Base-by-base conservation (phyloP, 164 flowering plant species). In the Chloranthus sessilifolius region DNA sequence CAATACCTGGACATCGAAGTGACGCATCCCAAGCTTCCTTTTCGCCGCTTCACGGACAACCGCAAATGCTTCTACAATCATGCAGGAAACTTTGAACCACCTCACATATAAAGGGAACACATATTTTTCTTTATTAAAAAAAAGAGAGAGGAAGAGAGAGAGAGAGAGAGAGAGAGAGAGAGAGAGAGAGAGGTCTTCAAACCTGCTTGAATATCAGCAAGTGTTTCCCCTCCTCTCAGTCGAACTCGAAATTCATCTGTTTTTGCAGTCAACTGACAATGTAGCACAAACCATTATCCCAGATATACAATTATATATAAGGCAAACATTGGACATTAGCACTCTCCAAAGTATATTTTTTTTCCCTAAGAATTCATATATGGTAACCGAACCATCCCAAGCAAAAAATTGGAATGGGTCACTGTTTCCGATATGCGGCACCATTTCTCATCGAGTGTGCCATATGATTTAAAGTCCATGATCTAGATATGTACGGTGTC, bases 21-120 rank as follows among this genome's bases (percentile, higher is more conserved):
- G 99, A 23, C 99, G 90, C 99, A 94, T 94, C 46, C 97, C 95
- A 60, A 94, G 90, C 68, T 75, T 89, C 69, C 97, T 75, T 52
- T 33, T 94, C 19, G 97, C 99, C 40, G 97, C 97, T 79, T 94
- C 99, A 31, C 97, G 88, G 50, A 89, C 97, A 60, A 94, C 95
- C 51, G 99, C 95, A 83, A 94, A 94, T 23, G 95, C 96, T 78
- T 94, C 99, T 92, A 57, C 5, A 62, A 50, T 26, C 21, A 17
- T n/a, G 15, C 31, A 42, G 15, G 23, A 60, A 50, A 9, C 36
- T 37, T 9, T 15, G 17, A 16, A 8, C 17, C 19, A 19, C 44
- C 38, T 33, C 6, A 8, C 9, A 40, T 8, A 20, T 1, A 30
- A 38, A 47, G 19, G 3, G 10, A n/a, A n/a, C n/a, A n/a, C n/a